Percentiles rank a stretch among this genome's conserved stretches.
Evolutionary conservation across 805 yeast species (phyloP).

Genomic region (Suhomyces sp.): DNA sequence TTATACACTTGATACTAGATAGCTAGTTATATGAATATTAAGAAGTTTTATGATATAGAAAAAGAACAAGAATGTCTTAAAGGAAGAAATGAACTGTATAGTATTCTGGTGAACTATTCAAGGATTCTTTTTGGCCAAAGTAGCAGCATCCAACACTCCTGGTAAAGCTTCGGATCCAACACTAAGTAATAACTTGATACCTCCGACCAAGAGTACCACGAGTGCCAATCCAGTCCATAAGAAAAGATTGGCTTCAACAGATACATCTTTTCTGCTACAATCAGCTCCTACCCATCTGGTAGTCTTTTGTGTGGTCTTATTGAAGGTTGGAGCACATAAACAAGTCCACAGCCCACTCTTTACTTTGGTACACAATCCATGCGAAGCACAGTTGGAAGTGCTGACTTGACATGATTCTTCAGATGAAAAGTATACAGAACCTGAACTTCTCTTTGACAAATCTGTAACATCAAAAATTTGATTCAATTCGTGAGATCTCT

Average conservation of each 20-base stretch:
- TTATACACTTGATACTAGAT: too few species aligned
- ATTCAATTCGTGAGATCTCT: slow-evolving; percentile 18
- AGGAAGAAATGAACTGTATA: slow-evolving; percentile 2
- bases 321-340: slow-evolving; percentile 45
- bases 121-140: slow-evolving; percentile 38
- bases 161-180: slow-evolving; percentile 66
- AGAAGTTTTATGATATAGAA: too few species aligned
- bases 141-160: slow-evolving; percentile 64
- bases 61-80: too few species aligned
- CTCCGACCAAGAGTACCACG: slow-evolving; percentile 45
- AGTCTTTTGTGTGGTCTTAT: slow-evolving; percentile 44
- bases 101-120: too few species aligned
- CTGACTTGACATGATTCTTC: slow-evolving; percentile 48
- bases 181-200: slow-evolving; percentile 50
- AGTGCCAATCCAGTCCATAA: slow-evolving; percentile 64
- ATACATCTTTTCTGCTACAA: slow-evolving; percentile 68
- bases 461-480: slow-evolving; percentile 13
- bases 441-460: slow-evolving; percentile 13
- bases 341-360: slow-evolving; percentile 49
- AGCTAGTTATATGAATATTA: too few species aligned
- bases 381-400: slow-evolving; percentile 52
- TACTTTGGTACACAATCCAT: slow-evolving; percentile 49
- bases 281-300: slow-evolving; percentile 56
- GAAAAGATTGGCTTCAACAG: slow-evolving; percentile 63
- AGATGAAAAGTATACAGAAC: slow-evolving; percentile 36